These are phyloP conservation scores for Hypomontagnella submonticulosa DNA, from an alignment of 495 filamentous ascomycete species.

Conservation along the genomic window DNA sequence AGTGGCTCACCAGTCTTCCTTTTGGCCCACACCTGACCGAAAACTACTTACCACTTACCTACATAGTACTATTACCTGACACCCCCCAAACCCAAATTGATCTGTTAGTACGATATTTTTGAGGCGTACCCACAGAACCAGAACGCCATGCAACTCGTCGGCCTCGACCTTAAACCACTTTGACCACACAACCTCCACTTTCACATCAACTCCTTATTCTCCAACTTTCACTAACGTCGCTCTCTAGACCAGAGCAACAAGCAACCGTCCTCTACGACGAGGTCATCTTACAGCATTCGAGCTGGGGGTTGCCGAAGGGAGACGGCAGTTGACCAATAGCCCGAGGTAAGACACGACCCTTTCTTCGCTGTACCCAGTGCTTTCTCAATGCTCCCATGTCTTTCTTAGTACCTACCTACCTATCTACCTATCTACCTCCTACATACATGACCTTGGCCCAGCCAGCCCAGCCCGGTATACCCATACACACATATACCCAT, in stretches of 20 bases:
- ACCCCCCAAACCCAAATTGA: slow-evolving; percentile 4
- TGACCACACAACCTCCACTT: slow-evolving; percentile 39
- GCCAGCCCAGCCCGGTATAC: neutral
- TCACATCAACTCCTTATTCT: slow-evolving; percentile 35
- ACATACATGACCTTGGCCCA: slow-evolving; percentile 4
- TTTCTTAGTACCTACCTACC: neutral
- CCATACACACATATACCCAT: neutral
- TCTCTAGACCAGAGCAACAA: slow-evolving; percentile 31
- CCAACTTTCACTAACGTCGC: slow-evolving; percentile 33
- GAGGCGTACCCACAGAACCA: slow-evolving; percentile 21
- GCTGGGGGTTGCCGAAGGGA: slow-evolving; percentile 39
- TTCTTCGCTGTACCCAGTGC: slow-evolving; percentile 28
- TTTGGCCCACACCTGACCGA: slow-evolving; percentile 27
- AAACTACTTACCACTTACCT: too few relatives aligned
- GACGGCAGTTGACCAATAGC: slow-evolving; percentile 30
- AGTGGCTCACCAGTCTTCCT: slow-evolving; percentile 14
- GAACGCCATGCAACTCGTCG: slow-evolving; percentile 38
- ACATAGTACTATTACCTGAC: neutral
- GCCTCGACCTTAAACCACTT: slow-evolving; percentile 29
- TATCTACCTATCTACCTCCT: slow-evolving; percentile 1
- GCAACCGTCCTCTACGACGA: slow-evolving; percentile 37
- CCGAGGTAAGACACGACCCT: slow-evolving; percentile 49
- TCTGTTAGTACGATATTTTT: slow-evolving; percentile 23
- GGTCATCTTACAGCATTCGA: slow-evolving; percentile 32
- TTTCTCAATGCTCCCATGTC: slow-evolving; percentile 1